Conservation (phyloP, 305 asterid species). For the Euphrasia arctica region DNA sequence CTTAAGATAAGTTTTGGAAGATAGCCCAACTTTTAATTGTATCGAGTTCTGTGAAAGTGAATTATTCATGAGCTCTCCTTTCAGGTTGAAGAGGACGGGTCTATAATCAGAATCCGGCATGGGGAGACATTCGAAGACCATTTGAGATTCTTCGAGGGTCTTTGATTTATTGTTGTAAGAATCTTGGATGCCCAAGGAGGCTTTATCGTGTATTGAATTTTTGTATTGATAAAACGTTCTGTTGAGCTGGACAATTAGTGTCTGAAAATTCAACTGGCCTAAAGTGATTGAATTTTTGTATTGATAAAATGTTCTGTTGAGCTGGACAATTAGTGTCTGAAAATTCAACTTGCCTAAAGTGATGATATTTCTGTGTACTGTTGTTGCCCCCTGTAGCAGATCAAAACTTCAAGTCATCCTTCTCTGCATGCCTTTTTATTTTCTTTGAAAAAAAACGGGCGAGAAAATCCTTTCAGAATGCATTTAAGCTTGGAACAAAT, state of each 20-base stretch:
- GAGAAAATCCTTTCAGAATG: neutral
- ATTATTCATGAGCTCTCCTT: neutral
- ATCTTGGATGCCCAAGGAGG: neutral
- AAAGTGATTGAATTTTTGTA: neutral
- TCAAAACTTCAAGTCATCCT: neutral
- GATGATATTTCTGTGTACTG: neutral
- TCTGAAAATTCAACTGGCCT: neutral
- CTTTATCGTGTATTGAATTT: neutral
- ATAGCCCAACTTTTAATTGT: neutral
- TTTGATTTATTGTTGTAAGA: constrained; percentile 28
- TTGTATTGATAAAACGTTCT: neutral
- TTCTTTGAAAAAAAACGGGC: neutral
- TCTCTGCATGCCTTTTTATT: neutral
- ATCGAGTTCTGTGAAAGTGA: neutral
- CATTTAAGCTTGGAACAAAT: no score
- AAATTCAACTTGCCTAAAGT: neutral
- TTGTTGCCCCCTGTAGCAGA: neutral
- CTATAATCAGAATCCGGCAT: constrained; percentile 69
- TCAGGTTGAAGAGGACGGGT: constrained; percentile 81
- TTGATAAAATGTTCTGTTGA: neutral
- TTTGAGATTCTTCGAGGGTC: constrained; percentile 71
- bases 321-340: neutral
- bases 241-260: neutral
- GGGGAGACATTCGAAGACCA: constrained; percentile 83
- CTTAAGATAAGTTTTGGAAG: neutral